Base-by-base conservation (phyloP, 2,329 filamentous ascomycete genomes). In the Fusarium sp. region DNA sequence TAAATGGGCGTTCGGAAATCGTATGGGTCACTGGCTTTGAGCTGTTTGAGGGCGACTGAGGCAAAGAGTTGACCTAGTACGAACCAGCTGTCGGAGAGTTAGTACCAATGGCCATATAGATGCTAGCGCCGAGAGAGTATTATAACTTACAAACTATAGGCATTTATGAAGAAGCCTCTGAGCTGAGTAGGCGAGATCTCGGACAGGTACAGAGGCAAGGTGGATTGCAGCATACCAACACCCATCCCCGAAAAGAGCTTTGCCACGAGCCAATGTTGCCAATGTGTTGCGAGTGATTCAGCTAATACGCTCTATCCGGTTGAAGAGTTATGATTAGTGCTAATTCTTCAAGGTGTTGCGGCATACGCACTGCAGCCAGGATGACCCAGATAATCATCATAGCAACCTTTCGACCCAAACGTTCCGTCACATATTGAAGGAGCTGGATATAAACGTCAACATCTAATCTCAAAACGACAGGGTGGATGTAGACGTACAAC, bases 401-500 rank as follows among this genome's bases (percentile, higher is more conserved):
- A 0, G 44, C 44, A n/a, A 7, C 28, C 28, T 47, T 47, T 33
- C 44, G 44, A 6, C 44, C 44, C 1, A 47, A 20, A 33, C 44
- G 44, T 0, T 47, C 44, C 15, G 44, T 47, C 2, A 0, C 28
- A 21, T 47, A 47, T 47, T 47, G 44, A n/a, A 47, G 44, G 10
- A 47, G 44, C 44, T 47, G 12, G 0, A 15, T 12, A 47, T 1
- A 33, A 0, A n/a, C 2, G 4, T 23, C 20, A 47, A 33, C 3
- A 5, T 4, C 16, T 0, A 0, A 47, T 31, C 9, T 2, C 3
- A 31, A 9, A 23, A 18, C 9, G 2, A 0, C 3, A 31, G 26
- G 7, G 28, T 23, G 9, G 21, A 4, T 1, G 12, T 47, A 7
- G 5, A 47, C 44, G n/a, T 31, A 47, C 44, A 5, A 47, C 20